Evolutionary conservation across 2,329 filamentous ascomycete genomes (phyloP).

Genomic region (Alternaria burnsii): DNA sequence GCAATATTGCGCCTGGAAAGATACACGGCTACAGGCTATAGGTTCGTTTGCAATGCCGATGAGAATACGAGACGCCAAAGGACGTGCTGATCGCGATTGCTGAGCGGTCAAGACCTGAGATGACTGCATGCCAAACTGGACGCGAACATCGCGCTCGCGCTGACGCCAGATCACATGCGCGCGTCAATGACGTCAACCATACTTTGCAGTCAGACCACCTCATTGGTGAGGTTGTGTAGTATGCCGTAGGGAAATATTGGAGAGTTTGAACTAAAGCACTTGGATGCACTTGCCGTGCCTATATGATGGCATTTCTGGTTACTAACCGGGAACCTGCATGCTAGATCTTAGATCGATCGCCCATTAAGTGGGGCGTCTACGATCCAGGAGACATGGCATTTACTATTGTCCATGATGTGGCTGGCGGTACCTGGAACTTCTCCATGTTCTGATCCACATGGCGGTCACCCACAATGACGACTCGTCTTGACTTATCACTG

Average conservation of each 20-base stretch:
- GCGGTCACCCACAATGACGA: neutral
- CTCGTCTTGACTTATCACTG: neutral
- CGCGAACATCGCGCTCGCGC: slow-evolving; percentile 8
- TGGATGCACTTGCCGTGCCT: neutral
- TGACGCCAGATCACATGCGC: slow-evolving; percentile 19
- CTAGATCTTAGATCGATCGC: slow-evolving; percentile 14
- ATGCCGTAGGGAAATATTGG: neutral
- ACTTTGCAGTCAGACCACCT: neutral
- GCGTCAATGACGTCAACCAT: slow-evolving; percentile 13
- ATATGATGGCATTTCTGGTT: neutral
- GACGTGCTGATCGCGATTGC: neutral
- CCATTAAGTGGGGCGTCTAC: slow-evolving; percentile 2
- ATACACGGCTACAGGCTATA: neutral
- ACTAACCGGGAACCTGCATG: slow-evolving; percentile 10
- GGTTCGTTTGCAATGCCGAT: neutral
- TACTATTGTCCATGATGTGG: slow-evolving; percentile 2
- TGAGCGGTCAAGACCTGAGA: slow-evolving; percentile 6
- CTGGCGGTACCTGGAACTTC: slow-evolving; percentile 10
- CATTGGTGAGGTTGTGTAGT: neutral
- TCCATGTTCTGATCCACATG: neutral
- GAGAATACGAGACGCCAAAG: neutral
- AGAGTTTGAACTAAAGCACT: neutral
- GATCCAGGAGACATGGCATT: slow-evolving; percentile 9
- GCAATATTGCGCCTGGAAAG: neutral
- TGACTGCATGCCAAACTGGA: neutral